These are phyloP conservation scores for Peziza echinospora DNA, from an alignment of 495 filamentous ascomycete genomes.

Conservation along the genomic window DNA sequence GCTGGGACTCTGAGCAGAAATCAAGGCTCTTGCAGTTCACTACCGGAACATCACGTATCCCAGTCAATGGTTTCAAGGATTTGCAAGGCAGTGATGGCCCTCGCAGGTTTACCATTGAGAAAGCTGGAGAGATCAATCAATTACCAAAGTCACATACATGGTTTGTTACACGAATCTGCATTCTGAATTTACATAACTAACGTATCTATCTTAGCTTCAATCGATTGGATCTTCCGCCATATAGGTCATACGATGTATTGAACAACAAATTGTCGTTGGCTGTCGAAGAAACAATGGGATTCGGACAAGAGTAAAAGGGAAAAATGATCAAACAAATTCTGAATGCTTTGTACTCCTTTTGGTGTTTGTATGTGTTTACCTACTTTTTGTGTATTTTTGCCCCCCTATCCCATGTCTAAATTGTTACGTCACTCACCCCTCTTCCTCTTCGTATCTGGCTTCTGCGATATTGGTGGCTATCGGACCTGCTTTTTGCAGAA, in stretches of 20 bases:
- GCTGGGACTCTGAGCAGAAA: constrained; percentile 97
- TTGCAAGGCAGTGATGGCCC: constrained; percentile 93
- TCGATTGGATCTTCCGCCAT: constrained; percentile 83
- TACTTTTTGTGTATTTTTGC: too few species aligned
- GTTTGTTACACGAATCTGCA: constrained; percentile 31
- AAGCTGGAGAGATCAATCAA: constrained; percentile 71
- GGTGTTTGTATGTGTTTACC: too few species aligned
- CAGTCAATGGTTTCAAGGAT: constrained; percentile 99
- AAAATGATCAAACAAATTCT: too few species aligned
- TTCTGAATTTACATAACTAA: constrained; percentile 19
- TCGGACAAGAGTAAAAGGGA: constrained; percentile 95
- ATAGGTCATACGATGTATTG: constrained; percentile 67
- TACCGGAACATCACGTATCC: constrained; percentile 91
- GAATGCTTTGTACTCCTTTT: too few species aligned
- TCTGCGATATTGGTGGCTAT: too few species aligned
- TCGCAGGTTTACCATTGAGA: constrained; percentile 91
- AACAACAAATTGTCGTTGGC: constrained; percentile 81
- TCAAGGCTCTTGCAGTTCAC: constrained; percentile 89
- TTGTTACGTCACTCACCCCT: too few species aligned
- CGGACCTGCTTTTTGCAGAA: too few species aligned
- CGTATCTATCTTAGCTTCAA: constrained; percentile 49
- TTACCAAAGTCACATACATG: constrained; percentile 96
- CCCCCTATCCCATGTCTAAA: too few species aligned
- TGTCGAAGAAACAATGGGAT: constrained; percentile 96
- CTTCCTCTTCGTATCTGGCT: too few species aligned